Conservation (phyloP, 441 rosid species). For the Dalechampia spathulata region DNA sequence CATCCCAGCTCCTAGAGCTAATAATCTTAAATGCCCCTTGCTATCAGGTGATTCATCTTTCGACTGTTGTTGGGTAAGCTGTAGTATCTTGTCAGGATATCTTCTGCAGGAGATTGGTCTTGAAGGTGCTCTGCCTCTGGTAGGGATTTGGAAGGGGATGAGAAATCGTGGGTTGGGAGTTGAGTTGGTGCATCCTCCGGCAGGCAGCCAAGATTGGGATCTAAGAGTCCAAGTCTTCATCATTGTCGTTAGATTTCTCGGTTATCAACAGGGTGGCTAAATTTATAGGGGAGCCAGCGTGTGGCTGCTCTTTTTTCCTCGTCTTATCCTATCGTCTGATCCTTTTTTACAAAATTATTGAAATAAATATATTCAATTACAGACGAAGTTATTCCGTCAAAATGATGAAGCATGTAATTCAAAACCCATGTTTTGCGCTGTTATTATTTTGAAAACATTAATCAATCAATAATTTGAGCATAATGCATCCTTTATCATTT, state of each 20-base stretch:
- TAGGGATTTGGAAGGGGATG: constrained; percentile 10
- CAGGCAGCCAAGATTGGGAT: constrained; percentile 17
- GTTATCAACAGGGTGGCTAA: too few relatives aligned
- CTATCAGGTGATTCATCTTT: not conserved
- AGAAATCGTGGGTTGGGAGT: constrained; percentile 8
- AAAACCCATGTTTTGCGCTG: too few relatives aligned
- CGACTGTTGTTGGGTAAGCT: not conserved
- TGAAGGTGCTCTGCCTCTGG: constrained; percentile 5
- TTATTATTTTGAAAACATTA: too few relatives aligned
- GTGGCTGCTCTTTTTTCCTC: too few relatives aligned
- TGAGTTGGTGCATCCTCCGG: constrained; percentile 11
- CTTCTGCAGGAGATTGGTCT: not conserved
- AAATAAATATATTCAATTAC: too few relatives aligned
- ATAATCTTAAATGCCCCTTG: constrained; percentile 24
- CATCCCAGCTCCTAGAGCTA: constrained; percentile 47
- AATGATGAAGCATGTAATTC: too few relatives aligned
- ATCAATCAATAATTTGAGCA: too few relatives aligned
- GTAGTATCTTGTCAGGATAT: not conserved
- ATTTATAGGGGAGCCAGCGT: too few relatives aligned
- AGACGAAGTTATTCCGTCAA: too few relatives aligned
- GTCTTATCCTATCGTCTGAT: too few relatives aligned
- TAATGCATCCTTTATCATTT: too few relatives aligned
- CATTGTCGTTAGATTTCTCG: not conserved
- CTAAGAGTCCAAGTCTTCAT: constrained; percentile 26
- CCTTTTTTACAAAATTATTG: too few relatives aligned